Evolutionary conservation across 2,329 filamentous ascomycete genomes (phyloP).

Genomic region (Lojkania enalia): DNA sequence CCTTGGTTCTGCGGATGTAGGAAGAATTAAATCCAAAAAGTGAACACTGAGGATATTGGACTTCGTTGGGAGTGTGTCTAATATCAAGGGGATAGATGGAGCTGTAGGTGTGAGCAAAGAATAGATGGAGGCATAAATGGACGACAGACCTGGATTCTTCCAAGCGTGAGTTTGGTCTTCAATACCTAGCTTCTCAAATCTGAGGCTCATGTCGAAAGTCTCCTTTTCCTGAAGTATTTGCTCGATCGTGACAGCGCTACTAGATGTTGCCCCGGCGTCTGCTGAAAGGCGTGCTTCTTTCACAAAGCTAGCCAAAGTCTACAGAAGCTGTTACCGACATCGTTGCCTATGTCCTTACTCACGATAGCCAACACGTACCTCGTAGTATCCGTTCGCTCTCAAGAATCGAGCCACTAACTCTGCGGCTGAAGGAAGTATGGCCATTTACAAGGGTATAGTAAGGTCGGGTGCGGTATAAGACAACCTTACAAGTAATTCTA

Average conservation of each 20-base stretch:
- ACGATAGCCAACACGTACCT: conserved; percentile 38
- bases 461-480: neutral
- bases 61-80: conserved; percentile 50
- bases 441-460: too few species aligned
- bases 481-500: neutral
- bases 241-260: conserved; percentile 59
- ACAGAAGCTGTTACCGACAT: conserved; percentile 4
- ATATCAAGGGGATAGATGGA: conserved; percentile 48
- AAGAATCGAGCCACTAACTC: conserved; percentile 50
- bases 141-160: conserved; percentile 50
- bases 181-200: conserved; percentile 59
- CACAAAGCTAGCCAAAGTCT: conserved; percentile 63
- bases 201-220: conserved; percentile 58
- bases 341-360: too few species aligned
- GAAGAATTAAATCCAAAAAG: conserved; percentile 44
- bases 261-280: conserved; percentile 51
- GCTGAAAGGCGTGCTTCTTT: conserved; percentile 58
- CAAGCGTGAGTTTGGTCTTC: conserved; percentile 51
- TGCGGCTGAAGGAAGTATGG: conserved; percentile 44
- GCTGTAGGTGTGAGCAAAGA: conserved; percentile 44
- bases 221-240: conserved; percentile 64
- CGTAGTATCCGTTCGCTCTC: conserved; percentile 44
- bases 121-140: too few species aligned
- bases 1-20: conserved; percentile 13
- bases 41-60: conserved; percentile 59